Evolutionary conservation across 2,329 filamentous ascomycete species (phyloP).

Genomic region (Xylariaceae sp.): DNA sequence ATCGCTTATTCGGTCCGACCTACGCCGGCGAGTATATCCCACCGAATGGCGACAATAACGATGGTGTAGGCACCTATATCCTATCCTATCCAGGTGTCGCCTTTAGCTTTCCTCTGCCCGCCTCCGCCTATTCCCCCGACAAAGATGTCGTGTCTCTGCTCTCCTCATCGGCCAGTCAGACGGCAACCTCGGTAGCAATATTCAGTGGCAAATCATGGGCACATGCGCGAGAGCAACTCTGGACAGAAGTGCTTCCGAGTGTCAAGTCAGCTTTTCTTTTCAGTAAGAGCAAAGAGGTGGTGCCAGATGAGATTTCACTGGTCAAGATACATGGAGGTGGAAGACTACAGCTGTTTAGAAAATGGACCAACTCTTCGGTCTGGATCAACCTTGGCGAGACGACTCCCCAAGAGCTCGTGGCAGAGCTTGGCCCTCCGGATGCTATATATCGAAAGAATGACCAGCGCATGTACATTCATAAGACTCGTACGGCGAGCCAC

Average conservation of each 20-base stretch:
- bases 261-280: constrained; percentile 67
- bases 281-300: constrained; percentile 68
- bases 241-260: constrained; percentile 69
- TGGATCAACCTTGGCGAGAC: constrained; percentile 79
- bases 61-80: constrained; percentile 71
- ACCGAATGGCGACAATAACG: constrained; percentile 46
- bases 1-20: constrained; percentile 86
- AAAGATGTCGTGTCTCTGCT: constrained; percentile 84
- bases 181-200: constrained; percentile 82
- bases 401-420: constrained; percentile 84
- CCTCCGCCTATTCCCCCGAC: constrained; percentile 67
- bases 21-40: constrained; percentile 90
- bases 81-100: constrained; percentile 92
- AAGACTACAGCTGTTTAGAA: constrained; percentile 70
- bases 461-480: constrained; percentile 82
- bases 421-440: constrained; percentile 87
- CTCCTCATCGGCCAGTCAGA: constrained; percentile 70
- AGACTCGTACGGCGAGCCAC: constrained; percentile 53
- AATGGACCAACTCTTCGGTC: constrained; percentile 62
- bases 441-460: constrained; percentile 92
- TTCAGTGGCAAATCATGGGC: constrained; percentile 91
- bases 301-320: constrained; percentile 85
- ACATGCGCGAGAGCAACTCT: constrained; percentile 71
- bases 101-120: constrained; percentile 79
- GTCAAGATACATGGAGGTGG: constrained; percentile 76